These are phyloP conservation scores for Lolium multiflorum DNA, from an alignment of 176 grass and related monocot genomes.

Conservation along the genomic window DNA sequence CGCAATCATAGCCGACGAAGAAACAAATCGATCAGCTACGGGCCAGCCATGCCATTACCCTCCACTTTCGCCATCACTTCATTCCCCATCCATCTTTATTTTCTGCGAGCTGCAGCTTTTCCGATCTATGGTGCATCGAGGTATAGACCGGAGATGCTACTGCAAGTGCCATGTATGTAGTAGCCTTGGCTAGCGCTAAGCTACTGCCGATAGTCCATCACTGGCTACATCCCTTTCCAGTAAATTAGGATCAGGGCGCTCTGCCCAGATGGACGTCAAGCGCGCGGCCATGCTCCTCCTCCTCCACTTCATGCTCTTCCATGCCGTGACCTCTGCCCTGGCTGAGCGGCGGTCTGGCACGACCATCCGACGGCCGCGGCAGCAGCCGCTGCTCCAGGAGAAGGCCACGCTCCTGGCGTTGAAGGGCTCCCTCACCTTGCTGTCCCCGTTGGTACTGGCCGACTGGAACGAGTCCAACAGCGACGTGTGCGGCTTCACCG, in stretches of 20 bases:
- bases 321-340: conserved; percentile 1
- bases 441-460: conserved; percentile 35
- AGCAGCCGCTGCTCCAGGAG: conserved; percentile 46
- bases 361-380: background rate
- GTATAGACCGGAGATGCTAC: conserved; percentile 7
- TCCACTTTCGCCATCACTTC: conserved; percentile 26
- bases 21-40: conserved; percentile 13
- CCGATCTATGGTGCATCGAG: background rate
- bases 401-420: conserved; percentile 69
- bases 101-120: background rate
- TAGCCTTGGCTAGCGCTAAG: background rate
- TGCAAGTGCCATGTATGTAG: conserved; percentile 14
- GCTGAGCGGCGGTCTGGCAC: background rate
- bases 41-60: conserved; percentile 19
- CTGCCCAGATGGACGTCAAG: conserved; percentile 40
- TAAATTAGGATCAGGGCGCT: conserved; percentile 39
- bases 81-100: conserved; percentile 25
- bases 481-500: conserved; percentile 63
- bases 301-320: conserved; percentile 31
- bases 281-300: conserved; percentile 37
- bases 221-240: conserved; percentile 8
- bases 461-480: conserved; percentile 78
- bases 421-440: conserved; percentile 46
- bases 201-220: conserved; percentile 19
- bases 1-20: conserved; percentile 40